Base-by-base conservation (phyloP, 345 rosid species). In the Combretum micranthum region DNA sequence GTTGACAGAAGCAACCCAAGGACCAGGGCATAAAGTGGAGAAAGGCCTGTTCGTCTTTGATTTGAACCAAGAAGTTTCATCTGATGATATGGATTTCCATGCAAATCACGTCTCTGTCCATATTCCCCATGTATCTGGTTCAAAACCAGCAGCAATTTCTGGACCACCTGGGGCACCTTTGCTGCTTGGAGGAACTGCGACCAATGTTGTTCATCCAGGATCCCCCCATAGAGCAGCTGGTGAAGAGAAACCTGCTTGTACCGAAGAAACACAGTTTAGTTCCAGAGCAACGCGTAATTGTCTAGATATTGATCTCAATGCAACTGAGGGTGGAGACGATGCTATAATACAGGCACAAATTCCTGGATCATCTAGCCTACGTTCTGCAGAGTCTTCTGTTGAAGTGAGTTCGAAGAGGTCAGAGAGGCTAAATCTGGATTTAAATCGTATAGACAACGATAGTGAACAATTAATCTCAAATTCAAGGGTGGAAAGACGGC, bases 221-320 rank as follows among this genome's bases (percentile, higher is more conserved):
- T 78, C 84, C 2, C 83, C 92, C 47, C 85, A 81, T 51, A 76
- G 78, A 69, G 63, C 53, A 57, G 74, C 79, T 59, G 79, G 72
- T 43, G 55, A 59, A 50, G 74, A 69, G 20, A 81, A 61, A 61
- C 59, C 60, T 61, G 57, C 64, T 6, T 57, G 56, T 20, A 13
- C 64, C 20, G 81, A 86, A 53, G 84, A 60, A 45, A 60, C 70
- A 51, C 63, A 71, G 54, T 73, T 57, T 44, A 55, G 70, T 54
- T 71, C 74, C 59, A 83, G 79, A 64, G 82, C 70, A 56, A 75
- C 74, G 64, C 74, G 54, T 62, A 67, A 67, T 47, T 72, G 59
- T 62, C 80, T 84, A 64, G 84, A 79, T 65, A 72, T 93, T 20
- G 99, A 93, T 82, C 92, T 90, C 64, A 93, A 93, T 73, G 76